Evolutionary conservation across 208 protist species (phyloP).

Genomic region (Porcisia deanei): DNA sequence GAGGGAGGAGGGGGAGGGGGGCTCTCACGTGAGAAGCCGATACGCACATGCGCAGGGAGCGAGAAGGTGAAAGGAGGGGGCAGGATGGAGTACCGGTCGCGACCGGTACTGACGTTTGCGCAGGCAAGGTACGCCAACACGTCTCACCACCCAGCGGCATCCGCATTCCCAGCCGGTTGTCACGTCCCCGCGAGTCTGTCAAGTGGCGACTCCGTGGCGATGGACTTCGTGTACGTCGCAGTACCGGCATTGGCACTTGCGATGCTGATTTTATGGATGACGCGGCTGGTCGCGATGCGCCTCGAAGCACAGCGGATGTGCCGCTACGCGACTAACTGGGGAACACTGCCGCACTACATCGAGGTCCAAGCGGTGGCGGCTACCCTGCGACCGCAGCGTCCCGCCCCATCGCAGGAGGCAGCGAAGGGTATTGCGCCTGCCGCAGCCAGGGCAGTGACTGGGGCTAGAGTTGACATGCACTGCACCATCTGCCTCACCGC

Average conservation of each 20-base stretch:
- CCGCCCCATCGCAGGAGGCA: neutral
- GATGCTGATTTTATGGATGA: constrained; percentile 29
- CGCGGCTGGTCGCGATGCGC: constrained; percentile 7
- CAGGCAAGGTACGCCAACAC: constrained; percentile 26
- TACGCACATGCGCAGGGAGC: neutral
- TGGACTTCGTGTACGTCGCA: constrained; percentile 12
- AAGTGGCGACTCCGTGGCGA: constrained; percentile 23
- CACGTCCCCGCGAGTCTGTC: constrained; percentile 18
- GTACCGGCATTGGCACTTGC: constrained; percentile 28
- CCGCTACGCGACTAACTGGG: constrained; percentile 16
- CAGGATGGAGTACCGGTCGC: constrained; percentile 21
- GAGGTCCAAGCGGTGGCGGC: constrained; percentile 10
- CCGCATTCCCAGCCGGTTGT: constrained; percentile 24
- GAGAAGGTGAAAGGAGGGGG: too few relatives aligned
- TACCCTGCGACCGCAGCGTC: constrained; percentile 5
- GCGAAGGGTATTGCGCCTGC: neutral
- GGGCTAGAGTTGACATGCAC: neutral
- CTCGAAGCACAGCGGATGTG: constrained; percentile 9
- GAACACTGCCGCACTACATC: constrained; percentile 21
- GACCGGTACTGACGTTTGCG: constrained; percentile 21
- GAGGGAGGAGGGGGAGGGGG: neutral
- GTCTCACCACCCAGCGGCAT: constrained; percentile 16
- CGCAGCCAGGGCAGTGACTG: neutral
- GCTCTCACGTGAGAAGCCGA: too few relatives aligned
- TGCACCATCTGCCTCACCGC: constrained; percentile 36